Conservation (phyloP, 2,329 filamentous ascomycete species). For the Parastagonospora avenae region DNA sequence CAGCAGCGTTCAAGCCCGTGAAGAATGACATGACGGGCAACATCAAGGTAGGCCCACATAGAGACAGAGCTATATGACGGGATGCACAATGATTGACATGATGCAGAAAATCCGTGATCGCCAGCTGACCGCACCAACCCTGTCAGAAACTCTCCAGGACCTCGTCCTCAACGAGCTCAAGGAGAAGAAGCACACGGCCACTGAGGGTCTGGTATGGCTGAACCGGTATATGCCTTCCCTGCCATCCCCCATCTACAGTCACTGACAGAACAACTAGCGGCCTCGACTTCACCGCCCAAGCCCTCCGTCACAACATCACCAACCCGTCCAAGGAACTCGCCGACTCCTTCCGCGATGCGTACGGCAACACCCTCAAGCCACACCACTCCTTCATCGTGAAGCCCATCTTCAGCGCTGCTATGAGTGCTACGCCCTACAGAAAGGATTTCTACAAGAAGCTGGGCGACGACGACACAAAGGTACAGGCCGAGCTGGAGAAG, state of each 20-base stretch:
- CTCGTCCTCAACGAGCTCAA: constrained; percentile 88
- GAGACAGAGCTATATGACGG: background rate
- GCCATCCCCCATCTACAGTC: constrained; percentile 2
- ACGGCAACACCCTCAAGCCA: constrained; percentile 84
- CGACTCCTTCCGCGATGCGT: constrained; percentile 84
- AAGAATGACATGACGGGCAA: constrained; percentile 92
- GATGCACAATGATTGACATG: constrained; percentile 1
- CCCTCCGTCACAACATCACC: constrained; percentile 76
- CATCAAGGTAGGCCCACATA: constrained; percentile 69
- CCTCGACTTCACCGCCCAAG: constrained; percentile 90
- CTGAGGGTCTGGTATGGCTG: constrained; percentile 91
- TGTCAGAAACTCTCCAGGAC: constrained; percentile 83
- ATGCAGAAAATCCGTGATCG: constrained; percentile 84
- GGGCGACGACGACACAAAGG: constrained; percentile 67
- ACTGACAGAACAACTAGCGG: constrained; percentile 60
- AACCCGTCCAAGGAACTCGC: constrained; percentile 76
- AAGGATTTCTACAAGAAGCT: constrained; percentile 93
- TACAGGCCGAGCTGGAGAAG: constrained; percentile 65
- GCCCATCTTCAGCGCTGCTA: constrained; percentile 89
- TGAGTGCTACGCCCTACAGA: constrained; percentile 90
- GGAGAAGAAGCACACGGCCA: constrained; percentile 83
- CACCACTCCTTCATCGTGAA: constrained; percentile 90
- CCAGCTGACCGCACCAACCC: constrained; percentile 74
- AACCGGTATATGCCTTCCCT: constrained; percentile 65
- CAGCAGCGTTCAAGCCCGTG: constrained; percentile 82